Conservation (phyloP, 306 rosid genomes). For the Cucurbita argyrosperma region DNA sequence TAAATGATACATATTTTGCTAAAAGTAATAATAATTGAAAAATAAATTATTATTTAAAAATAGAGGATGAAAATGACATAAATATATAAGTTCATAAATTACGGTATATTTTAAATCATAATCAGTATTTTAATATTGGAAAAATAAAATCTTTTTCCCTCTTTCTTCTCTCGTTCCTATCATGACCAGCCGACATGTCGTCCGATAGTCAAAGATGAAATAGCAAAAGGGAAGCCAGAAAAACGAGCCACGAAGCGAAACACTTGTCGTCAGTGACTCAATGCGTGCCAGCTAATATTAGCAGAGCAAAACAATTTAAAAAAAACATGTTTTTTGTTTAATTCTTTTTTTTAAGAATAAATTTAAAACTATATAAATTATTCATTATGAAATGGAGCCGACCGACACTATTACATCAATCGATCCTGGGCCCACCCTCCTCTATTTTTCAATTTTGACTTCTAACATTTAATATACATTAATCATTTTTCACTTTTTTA, state of each 20-base stretch:
- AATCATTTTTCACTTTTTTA: too few relatives aligned
- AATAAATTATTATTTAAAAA: too few relatives aligned
- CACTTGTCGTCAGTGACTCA: background rate
- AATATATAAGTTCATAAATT: too few relatives aligned
- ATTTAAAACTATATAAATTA: background rate
- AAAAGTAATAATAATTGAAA: too few relatives aligned
- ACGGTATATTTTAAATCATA: too few relatives aligned
- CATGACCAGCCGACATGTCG: constrained; percentile 1
- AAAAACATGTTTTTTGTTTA: background rate
- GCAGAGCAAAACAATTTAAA: background rate
- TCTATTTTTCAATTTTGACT: background rate
- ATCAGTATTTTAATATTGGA: too few relatives aligned
- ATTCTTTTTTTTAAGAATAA: background rate
- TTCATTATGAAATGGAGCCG: background rate
- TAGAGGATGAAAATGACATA: too few relatives aligned
- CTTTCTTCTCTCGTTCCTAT: background rate
- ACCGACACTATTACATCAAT: background rate
- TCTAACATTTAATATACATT: background rate
- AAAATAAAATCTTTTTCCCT: background rate
- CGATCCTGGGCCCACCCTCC: background rate
- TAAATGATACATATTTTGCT: too few relatives aligned
- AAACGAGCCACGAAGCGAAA: background rate
- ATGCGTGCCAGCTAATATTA: constrained; percentile 9
- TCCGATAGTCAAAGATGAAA: background rate
- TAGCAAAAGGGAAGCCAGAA: background rate